Conservation (phyloP, 768 basidiomycete species). For the Rhodosporidiobolus sp. region DNA sequence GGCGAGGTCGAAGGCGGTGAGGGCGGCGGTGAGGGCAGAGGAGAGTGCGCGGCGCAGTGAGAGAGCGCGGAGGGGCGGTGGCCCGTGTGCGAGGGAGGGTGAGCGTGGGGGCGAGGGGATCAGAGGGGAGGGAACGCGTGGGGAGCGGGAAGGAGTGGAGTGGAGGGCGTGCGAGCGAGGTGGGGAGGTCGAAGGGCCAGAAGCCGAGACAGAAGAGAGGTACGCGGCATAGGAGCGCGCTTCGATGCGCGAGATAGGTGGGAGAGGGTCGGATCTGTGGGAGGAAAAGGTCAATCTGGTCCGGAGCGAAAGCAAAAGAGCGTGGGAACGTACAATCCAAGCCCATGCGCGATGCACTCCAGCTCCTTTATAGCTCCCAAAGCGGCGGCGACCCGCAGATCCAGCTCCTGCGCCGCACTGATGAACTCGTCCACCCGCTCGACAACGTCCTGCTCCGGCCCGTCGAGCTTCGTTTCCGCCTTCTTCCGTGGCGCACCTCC, state of each 20-base stretch:
- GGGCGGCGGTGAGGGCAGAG: neutral
- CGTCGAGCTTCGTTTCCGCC: neutral
- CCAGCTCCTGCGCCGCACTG: slow-evolving; percentile 16
- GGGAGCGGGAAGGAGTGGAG: neutral
- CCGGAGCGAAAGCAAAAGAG: neutral
- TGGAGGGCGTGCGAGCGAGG: neutral
- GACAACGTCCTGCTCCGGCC: neutral
- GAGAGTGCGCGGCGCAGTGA: neutral
- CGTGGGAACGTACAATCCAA: slow-evolving; percentile 13
- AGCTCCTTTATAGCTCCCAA: slow-evolving; percentile 16
- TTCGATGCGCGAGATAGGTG: slow-evolving; percentile 23
- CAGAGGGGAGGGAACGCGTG: neutral
- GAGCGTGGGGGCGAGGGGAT: neutral
- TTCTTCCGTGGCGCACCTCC: neutral
- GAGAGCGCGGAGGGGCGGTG: neutral
- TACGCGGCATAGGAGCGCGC: neutral
- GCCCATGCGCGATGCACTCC: slow-evolving; percentile 19
- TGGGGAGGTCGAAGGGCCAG: neutral
- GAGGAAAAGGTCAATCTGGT: neutral
- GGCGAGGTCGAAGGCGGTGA: neutral
- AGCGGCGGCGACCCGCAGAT: slow-evolving; percentile 4
- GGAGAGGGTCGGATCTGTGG: slow-evolving; percentile 17
- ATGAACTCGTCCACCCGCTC: slow-evolving; percentile 15
- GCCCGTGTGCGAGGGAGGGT: neutral
- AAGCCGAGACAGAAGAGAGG: neutral